Evolutionary conservation across 352 stramenopile genomes (phyloP).

Genomic region (Phytophthora foliorum): DNA sequence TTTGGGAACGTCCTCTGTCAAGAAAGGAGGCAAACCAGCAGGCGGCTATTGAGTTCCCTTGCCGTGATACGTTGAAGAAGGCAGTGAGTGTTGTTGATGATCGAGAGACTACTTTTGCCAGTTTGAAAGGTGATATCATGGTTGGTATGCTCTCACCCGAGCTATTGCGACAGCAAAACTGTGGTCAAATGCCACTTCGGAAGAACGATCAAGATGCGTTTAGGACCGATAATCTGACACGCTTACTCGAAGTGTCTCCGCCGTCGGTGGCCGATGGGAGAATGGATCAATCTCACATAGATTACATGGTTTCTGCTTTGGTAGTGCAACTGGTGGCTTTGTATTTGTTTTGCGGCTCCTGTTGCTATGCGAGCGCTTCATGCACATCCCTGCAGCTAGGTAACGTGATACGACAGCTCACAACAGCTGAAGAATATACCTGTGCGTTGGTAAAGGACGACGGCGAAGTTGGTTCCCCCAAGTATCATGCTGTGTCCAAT

Average conservation of each 20-base stretch:
- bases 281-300: neutral
- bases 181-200: neutral
- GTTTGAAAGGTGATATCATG: neutral
- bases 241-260: neutral
- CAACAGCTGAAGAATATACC: neutral
- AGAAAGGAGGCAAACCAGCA: neutral
- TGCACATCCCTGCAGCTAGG: neutral
- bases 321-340: neutral
- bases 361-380: too few species aligned
- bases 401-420: neutral
- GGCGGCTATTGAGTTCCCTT: neutral
- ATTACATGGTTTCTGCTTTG: conserved; percentile 7
- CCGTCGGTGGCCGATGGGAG: neutral
- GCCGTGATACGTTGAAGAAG: neutral
- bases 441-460: neutral
- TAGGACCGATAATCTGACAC: neutral
- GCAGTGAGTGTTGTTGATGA: neutral
- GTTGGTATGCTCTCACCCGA: neutral
- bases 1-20: neutral
- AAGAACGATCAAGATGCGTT: conserved; percentile 8
- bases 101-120: neutral
- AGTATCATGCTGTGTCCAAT: neutral
- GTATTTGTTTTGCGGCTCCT: neutral
- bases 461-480: neutral
- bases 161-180: neutral